Conservation (phyloP, 768 basidiomycete species). For the Tylopilus sp. region DNA sequence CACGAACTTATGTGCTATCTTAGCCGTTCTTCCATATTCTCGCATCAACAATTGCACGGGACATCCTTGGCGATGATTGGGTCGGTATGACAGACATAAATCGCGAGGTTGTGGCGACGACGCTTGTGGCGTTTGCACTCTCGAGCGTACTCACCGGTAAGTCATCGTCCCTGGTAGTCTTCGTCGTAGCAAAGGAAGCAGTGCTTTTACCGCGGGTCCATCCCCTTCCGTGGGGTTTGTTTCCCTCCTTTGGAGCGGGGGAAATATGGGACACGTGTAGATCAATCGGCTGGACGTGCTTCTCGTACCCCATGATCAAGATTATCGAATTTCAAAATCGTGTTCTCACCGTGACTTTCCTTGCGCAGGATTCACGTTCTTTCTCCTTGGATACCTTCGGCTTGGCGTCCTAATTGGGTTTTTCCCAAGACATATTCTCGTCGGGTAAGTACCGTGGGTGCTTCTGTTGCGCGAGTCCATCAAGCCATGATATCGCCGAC, state of each 20-base stretch:
- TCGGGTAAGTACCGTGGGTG: conserved; percentile 57
- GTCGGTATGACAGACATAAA: conserved; percentile 52
- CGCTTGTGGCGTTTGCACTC: conserved; percentile 82
- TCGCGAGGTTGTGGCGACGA: conserved; percentile 81
- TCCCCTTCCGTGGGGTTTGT: neutral
- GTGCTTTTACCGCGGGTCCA: neutral
- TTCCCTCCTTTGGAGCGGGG: neutral
- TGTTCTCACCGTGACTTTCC: conserved; percentile 3
- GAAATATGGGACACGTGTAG: neutral
- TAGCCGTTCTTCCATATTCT: conserved; percentile 96
- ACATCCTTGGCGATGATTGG: conserved; percentile 42
- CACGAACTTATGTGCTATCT: neutral
- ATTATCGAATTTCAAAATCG: conserved; percentile 16
- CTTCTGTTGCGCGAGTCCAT: neutral
- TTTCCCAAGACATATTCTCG: conserved; percentile 93
- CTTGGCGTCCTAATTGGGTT: conserved; percentile 89
- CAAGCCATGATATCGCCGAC: neutral
- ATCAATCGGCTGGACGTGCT: neutral
- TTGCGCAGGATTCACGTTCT: conserved; percentile 55
- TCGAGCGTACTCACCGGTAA: conserved; percentile 84
- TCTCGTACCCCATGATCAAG: neutral
- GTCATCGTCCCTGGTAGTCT: conserved; percentile 3
- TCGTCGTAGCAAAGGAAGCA: neutral
- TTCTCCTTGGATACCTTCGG: conserved; percentile 79
- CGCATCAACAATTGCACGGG: conserved; percentile 65